phyloP scores from a whole-genome alignment of 768 basidiomycete species.

The Austroboletus eburneus region DNA sequence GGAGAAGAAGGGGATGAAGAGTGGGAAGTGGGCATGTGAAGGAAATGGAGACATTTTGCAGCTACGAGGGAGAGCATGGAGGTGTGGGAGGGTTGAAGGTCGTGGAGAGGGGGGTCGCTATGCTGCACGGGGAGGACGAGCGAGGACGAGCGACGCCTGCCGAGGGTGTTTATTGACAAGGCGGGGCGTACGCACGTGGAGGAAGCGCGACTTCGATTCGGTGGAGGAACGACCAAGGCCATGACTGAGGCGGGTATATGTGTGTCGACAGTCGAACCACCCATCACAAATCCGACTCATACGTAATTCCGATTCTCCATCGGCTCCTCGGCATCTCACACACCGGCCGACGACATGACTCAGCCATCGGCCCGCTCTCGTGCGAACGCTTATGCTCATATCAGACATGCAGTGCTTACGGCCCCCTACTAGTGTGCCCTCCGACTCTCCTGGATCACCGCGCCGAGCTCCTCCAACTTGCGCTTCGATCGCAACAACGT shows the following conservation, averaged over 20 bases:
- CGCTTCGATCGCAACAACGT: constrained; percentile 98
- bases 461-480: constrained; percentile 95
- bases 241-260: constrained; percentile 15
- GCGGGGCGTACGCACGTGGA: constrained; percentile 55
- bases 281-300: constrained; percentile 20
- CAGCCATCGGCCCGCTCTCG: constrained; percentile 3
- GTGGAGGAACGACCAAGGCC: constrained; percentile 37
- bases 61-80: constrained; percentile 51
- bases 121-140: constrained; percentile 35
- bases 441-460: constrained; percentile 91
- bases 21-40: constrained; percentile 44
- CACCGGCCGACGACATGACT: constrained; percentile 10
- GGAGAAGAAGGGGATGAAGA: constrained; percentile 43
- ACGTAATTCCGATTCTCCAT: constrained; percentile 16
- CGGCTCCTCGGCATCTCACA: constrained; percentile 22
- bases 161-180: constrained; percentile 49
- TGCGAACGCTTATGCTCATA: neutral
- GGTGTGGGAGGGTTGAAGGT: constrained; percentile 15
- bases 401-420: too few relatives aligned
- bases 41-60: constrained; percentile 49
- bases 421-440: constrained; percentile 63
- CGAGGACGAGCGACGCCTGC: constrained; percentile 50
- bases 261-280: neutral
- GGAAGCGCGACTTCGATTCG: constrained; percentile 51
- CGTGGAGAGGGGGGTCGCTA: constrained; percentile 5